These are phyloP conservation scores for Lasiodiplodia hormozganensis DNA, from an alignment of 2,329 filamentous ascomycete species.

Conservation along the genomic window DNA sequence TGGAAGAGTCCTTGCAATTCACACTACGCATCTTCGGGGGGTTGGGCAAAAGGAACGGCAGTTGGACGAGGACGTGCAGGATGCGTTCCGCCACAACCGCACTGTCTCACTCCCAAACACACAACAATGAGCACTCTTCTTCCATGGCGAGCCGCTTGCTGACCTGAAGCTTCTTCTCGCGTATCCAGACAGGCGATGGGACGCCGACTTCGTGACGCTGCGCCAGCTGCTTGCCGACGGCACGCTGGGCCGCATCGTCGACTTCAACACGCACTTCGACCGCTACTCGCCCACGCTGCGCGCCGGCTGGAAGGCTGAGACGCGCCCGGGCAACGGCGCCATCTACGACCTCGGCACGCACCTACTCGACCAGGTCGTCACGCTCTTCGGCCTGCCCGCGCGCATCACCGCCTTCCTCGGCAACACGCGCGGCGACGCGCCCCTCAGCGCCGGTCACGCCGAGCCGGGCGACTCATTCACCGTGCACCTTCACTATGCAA, in stretches of 20 bases:
- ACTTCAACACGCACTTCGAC: constrained; percentile 84
- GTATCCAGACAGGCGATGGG: constrained; percentile 69
- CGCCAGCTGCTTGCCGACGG: constrained; percentile 66
- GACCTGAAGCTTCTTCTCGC: not conserved
- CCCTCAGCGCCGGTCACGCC: constrained; percentile 39
- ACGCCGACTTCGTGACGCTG: constrained; percentile 77
- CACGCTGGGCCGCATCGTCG: constrained; percentile 72
- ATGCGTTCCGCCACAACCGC: not conserved
- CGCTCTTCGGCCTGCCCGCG: constrained; percentile 72
- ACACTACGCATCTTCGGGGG: too few relatives aligned
- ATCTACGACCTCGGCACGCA: constrained; percentile 80
- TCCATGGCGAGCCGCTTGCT: constrained; percentile 1
- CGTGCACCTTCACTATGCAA: constrained; percentile 69
- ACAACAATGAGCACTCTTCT: not conserved
- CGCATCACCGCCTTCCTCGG: constrained; percentile 72
- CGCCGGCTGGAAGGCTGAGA: constrained; percentile 70
- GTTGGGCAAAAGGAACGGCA: not conserved
- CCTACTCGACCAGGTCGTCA: constrained; percentile 76
- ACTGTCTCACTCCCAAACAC: not conserved
- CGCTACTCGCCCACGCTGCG: constrained; percentile 65
- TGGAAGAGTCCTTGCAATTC: not conserved
- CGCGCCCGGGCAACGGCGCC: constrained; percentile 69
- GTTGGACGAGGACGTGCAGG: not conserved
- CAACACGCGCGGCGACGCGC: constrained; percentile 64
- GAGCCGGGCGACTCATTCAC: constrained; percentile 64